Evolutionary conservation across 129 eudicot species (phyloP).

Genomic region (Artemisia annua): DNA sequence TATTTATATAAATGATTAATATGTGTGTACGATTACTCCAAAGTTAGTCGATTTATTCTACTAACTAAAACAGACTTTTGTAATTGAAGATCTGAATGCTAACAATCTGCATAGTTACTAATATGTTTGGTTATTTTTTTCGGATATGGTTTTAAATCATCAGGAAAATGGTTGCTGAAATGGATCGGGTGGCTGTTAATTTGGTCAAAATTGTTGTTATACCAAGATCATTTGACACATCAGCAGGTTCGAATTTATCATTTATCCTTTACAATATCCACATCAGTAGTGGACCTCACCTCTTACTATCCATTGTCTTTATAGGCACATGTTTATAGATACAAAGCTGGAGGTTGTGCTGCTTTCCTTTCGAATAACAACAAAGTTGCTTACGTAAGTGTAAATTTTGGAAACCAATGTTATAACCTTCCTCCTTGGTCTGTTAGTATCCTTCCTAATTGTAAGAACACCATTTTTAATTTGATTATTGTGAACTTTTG

Average conservation of each 20-base stretch:
- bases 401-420: slow-evolving; percentile 48
- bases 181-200: no score
- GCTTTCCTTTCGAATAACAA: slow-evolving; percentile 84
- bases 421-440: slow-evolving; percentile 93
- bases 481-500: no score
- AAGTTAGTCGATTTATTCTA: no score
- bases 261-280: background rate
- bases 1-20: no score
- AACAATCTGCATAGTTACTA: no score
- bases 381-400: slow-evolving; percentile 45
- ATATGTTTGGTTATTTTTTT: no score
- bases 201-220: no score
- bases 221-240: slow-evolving; percentile 15
- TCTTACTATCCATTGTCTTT: slow-evolving; percentile 9
- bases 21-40: no score
- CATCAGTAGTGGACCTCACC: background rate
- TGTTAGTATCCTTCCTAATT: slow-evolving; percentile 86
- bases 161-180: no score
- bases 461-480: slow-evolving; percentile 81
- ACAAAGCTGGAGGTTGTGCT: slow-evolving; percentile 76
- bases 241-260: slow-evolving; percentile 50
- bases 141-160: no score
- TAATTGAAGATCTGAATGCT: no score
- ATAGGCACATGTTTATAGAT: slow-evolving; percentile 73
- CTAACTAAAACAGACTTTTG: no score